Conservation (phyloP, 2,329 filamentous ascomycete species). For the Talaromyces sp. region DNA sequence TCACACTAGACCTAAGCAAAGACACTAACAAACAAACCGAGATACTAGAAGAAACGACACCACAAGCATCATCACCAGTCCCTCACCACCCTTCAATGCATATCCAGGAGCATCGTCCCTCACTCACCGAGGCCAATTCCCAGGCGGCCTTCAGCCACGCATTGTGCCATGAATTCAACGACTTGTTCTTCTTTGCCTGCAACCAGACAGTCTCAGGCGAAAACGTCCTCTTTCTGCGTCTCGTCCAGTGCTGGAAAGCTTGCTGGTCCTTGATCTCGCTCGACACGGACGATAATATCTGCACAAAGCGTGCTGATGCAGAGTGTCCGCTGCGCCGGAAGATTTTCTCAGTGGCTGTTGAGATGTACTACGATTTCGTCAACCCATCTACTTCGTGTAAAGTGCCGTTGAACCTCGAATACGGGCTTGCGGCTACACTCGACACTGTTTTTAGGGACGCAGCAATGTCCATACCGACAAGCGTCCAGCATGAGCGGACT, state of each 20-base stretch:
- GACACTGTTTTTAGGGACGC: background rate
- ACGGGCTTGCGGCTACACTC: background rate
- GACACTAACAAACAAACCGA: background rate
- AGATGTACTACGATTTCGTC: slow-evolving; percentile 1
- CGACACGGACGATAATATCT: background rate
- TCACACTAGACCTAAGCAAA: background rate
- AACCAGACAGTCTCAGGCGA: background rate
- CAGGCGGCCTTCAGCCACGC: background rate
- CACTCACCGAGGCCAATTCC: background rate
- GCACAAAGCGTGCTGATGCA: background rate
- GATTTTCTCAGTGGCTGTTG: slow-evolving; percentile 1
- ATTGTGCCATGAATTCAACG: background rate
- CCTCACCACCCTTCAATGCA: background rate
- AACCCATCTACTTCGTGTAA: background rate
- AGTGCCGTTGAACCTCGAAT: background rate
- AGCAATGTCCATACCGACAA: background rate
- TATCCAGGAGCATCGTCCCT: background rate
- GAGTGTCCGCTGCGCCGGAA: background rate
- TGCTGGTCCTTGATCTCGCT: background rate
- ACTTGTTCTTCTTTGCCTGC: background rate
- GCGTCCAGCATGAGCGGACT: background rate
- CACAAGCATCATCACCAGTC: background rate
- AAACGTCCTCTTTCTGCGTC: background rate
- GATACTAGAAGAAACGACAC: background rate
- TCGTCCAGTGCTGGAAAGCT: background rate